phyloP scores from a whole-genome alignment of 768 basidiomycete species.

The Mycena epipterygia region DNA sequence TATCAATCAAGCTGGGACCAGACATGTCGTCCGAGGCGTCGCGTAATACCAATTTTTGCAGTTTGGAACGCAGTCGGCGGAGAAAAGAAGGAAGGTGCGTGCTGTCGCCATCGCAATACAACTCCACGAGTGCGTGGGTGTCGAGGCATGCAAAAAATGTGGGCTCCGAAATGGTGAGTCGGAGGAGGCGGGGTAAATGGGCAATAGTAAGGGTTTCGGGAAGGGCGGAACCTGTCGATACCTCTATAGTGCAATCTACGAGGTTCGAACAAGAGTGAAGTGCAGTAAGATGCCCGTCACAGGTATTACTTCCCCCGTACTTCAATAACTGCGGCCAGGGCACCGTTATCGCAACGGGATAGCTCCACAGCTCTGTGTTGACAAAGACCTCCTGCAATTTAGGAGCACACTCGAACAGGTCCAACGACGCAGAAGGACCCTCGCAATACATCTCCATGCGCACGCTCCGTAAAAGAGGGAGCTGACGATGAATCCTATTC shows the following conservation, averaged over 20 bases:
- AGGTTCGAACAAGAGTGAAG: background rate
- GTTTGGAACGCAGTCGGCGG: background rate
- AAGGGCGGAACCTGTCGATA: background rate
- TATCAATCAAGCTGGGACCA: background rate
- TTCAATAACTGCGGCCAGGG: background rate
- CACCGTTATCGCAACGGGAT: background rate
- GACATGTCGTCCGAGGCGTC: background rate
- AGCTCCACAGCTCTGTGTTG: background rate
- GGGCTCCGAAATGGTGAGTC: background rate
- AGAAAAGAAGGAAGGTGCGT: background rate
- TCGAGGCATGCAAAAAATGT: background rate
- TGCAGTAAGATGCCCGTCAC: background rate
- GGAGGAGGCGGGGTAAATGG: slow-evolving; percentile 9
- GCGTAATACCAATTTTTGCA: background rate
- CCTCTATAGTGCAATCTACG: slow-evolving; percentile 1
- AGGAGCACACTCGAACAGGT: background rate
- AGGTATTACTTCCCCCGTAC: background rate
- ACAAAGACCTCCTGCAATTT: background rate
- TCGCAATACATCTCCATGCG: background rate
- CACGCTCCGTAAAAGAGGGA: background rate
- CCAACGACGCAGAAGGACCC: background rate
- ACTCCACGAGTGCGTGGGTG: slow-evolving; percentile 13
- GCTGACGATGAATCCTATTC: no score
- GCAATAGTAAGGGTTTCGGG: background rate
- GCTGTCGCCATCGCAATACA: background rate